Evolutionary conservation across 441 rosid genomes (phyloP).

Genomic region (Metrosideros polymorpha): DNA sequence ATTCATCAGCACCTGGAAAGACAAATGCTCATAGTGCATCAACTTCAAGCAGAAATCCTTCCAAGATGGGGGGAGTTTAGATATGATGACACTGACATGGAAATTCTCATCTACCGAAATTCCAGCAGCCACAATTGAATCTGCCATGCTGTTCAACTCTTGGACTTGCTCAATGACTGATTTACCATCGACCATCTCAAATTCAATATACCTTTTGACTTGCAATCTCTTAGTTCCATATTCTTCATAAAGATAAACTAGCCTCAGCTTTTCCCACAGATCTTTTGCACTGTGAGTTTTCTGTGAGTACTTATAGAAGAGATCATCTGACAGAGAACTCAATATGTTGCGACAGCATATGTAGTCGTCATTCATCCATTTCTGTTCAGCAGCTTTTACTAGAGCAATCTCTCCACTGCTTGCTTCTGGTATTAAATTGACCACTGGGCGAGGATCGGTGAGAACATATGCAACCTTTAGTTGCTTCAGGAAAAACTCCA

Average conservation of each 20-base stretch:
- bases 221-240: slow-evolving; percentile 49
- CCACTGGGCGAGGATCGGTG: slow-evolving; percentile 41
- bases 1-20: slow-evolving; percentile 55
- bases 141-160: slow-evolving; percentile 61
- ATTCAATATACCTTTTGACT: slow-evolving; percentile 74
- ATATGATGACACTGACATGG: slow-evolving; percentile 58
- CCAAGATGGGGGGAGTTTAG: slow-evolving; percentile 86
- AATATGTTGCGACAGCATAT: slow-evolving; percentile 55
- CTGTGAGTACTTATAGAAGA: slow-evolving; percentile 47
- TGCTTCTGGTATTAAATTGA: slow-evolving; percentile 13
- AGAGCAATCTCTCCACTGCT: slow-evolving; percentile 17
- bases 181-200: slow-evolving; percentile 49
- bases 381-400: slow-evolving; percentile 28
- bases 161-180: slow-evolving; percentile 50
- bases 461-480: slow-evolving; percentile 53
- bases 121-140: slow-evolving; percentile 54
- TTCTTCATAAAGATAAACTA: slow-evolving; percentile 56
- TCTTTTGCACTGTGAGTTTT: slow-evolving; percentile 51
- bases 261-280: slow-evolving; percentile 67
- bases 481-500: slow-evolving; percentile 67
- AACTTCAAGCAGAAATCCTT: slow-evolving; percentile 48
- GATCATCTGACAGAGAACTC: slow-evolving; percentile 55
- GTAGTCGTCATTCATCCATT: slow-evolving; percentile 63
- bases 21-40: slow-evolving; percentile 43
- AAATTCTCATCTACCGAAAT: slow-evolving; percentile 56